Evolutionary conservation across 75 land plant genomes (phyloP).

Genomic region (Selaginella tamariscina): DNA sequence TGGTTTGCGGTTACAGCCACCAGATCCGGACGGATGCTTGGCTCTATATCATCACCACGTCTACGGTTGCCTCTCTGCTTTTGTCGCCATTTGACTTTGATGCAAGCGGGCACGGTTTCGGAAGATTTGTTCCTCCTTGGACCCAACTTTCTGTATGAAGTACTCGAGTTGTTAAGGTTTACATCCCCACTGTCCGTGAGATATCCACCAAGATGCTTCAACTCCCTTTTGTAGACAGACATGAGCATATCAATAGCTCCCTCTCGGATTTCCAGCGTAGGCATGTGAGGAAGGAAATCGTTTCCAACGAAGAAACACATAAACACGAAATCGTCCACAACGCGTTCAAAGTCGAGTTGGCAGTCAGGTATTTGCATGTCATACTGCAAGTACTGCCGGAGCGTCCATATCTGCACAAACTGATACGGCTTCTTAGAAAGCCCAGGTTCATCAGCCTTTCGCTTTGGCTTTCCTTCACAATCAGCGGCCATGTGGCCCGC

Average conservation of each 20-base stretch:
- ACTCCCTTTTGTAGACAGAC: slow-evolving; percentile 82
- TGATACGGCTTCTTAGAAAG: slow-evolving; percentile 72
- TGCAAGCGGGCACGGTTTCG: slow-evolving; percentile 64
- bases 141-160: slow-evolving; percentile 65
- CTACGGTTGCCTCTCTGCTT: slow-evolving; percentile 20
- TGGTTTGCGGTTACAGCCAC: slow-evolving; percentile 57
- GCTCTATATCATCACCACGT: slow-evolving; percentile 70
- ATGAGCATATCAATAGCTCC: slow-evolving; percentile 94
- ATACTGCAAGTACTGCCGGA: slow-evolving; percentile 80
- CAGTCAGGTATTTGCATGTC: slow-evolving; percentile 60
- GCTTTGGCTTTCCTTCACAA: slow-evolving; percentile 71
- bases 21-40: slow-evolving; percentile 40
- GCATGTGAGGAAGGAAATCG: slow-evolving; percentile 99
- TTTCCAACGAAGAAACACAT: slow-evolving; percentile 98
- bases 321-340: slow-evolving; percentile 93
- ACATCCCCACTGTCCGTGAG: slow-evolving; percentile 78
- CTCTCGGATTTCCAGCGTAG: slow-evolving; percentile 94
- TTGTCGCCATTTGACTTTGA: slow-evolving; percentile 40
- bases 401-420: slow-evolving; percentile 92
- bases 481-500: slow-evolving; percentile 87
- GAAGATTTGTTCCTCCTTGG: slow-evolving; percentile 65
- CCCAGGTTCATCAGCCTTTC: slow-evolving; percentile 23
- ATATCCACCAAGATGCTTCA: slow-evolving; percentile 72
- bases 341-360: slow-evolving; percentile 66
- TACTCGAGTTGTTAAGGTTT: slow-evolving; percentile 59